These are phyloP conservation scores for Herpetomonas tarakana DNA, from an alignment of 208 protist species.

Conservation along the genomic window DNA sequence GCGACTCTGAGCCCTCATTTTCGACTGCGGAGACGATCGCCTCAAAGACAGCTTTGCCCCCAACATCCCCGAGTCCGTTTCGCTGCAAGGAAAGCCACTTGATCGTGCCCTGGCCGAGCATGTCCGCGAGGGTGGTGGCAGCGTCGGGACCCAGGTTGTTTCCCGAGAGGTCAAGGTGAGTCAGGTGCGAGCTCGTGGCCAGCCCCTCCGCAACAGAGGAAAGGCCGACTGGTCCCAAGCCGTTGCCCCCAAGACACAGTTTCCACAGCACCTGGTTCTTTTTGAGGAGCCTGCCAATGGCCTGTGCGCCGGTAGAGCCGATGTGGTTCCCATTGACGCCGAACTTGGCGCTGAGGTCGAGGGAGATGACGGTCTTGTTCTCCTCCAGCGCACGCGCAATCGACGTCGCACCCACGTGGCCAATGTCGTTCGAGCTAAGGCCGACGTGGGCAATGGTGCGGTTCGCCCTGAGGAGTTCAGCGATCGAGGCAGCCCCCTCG, in stretches of 20 bases:
- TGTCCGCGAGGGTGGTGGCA: slow-evolving; percentile 41
- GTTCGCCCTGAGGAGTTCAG: slow-evolving; percentile 73
- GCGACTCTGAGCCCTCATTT: slow-evolving; percentile 15
- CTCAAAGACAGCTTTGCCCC: slow-evolving; percentile 56
- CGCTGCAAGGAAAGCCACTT: slow-evolving; percentile 63
- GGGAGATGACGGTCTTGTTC: slow-evolving; percentile 90
- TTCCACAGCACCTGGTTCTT: slow-evolving; percentile 80
- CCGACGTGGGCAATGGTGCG: slow-evolving; percentile 79
- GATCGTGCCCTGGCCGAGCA: slow-evolving; percentile 56
- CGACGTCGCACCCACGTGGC: slow-evolving; percentile 63
- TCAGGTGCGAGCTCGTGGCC: slow-evolving; percentile 70
- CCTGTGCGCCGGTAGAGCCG: slow-evolving; percentile 70
- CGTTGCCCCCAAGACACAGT: slow-evolving; percentile 89
- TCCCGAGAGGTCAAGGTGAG: slow-evolving; percentile 77
- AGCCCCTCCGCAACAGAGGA: slow-evolving; percentile 57
- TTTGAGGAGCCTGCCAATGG: slow-evolving; percentile 68
- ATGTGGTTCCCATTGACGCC: slow-evolving; percentile 93
- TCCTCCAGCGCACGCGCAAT: slow-evolving; percentile 75
- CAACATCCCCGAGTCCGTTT: slow-evolving; percentile 73
- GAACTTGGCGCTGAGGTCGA: slow-evolving; percentile 84
- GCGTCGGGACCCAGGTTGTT: slow-evolving; percentile 87
- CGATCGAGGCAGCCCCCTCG: slow-evolving; percentile 76
- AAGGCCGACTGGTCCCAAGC: slow-evolving; percentile 73
- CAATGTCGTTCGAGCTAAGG: slow-evolving; percentile 91
- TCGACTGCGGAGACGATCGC: slow-evolving; percentile 58